Evolutionary conservation across 2,329 filamentous ascomycete species (phyloP), one percentile per base, ranked within the genome.

Genomic region (Bisporella sp.): DNA sequence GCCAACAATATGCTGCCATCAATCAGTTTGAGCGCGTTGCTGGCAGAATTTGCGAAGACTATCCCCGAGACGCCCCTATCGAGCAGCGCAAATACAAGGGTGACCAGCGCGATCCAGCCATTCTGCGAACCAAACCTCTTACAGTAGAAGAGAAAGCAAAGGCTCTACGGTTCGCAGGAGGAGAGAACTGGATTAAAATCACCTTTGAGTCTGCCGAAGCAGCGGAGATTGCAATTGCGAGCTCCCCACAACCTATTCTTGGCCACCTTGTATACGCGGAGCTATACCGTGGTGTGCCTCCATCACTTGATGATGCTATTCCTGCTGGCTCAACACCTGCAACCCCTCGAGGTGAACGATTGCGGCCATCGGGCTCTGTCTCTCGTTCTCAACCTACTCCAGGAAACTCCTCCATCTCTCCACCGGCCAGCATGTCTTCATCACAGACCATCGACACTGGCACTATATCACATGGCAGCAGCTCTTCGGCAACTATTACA

Each of bases 101-200:
- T 1, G 81, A 91, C 58, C 79, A 88, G 54, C 79, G 85, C 55
- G 84, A 89, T 60, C 81, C 86, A 46, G 82, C 86, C 7, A 79
- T 85, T 6, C 82, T 85, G 45, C 80, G 82, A 51, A 77, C 79
- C 47, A 72, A 74, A 40, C 78, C 79, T 7, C 71, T 96, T 47
- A 86, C 84, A 2, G 71, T 78, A 13, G 84, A 85, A 37, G 88
- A 95, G 61, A 81, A 90, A 50, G 75, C 78, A 48, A 86, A 91
- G 66, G 88, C 92, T 63, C 89, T 91, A 68, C 80, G 78, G 54
- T 90, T 89, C 55, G 85, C 85, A 43, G 87, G 89, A 46, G 92
- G 92, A 41, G 79, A 87, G 59, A 88, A 96, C 72, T 97, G 92
- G 92, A 89, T 96, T 61, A 90, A 90, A 67, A 75, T 91, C 49